Conservation (phyloP, 176 grass and related monocot species). For the Neostapfia colusana region DNA sequence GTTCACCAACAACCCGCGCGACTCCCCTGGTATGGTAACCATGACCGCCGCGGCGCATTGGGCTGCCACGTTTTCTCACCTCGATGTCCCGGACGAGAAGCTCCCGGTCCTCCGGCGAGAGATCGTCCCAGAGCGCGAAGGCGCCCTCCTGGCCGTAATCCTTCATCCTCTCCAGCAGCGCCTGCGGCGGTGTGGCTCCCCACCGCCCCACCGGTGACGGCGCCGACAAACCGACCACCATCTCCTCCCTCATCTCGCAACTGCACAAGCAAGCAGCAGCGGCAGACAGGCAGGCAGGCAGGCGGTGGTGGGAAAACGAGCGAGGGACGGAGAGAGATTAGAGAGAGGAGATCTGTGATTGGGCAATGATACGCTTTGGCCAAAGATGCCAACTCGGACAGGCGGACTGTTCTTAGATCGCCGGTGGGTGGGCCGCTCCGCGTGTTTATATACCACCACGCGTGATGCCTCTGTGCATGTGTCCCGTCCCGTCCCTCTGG, state of each 20-base stretch:
- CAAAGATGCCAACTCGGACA: conserved; percentile 38
- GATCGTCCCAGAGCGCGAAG: conserved; percentile 95
- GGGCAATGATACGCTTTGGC: conserved; percentile 40
- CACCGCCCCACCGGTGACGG: conserved; percentile 54
- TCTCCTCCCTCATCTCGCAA: conserved; percentile 55
- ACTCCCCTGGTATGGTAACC: background rate
- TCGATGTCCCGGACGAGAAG: conserved; percentile 88
- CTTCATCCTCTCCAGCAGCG: conserved; percentile 90
- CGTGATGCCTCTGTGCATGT: conserved; percentile 7
- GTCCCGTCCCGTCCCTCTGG: background rate
- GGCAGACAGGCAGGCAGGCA: background rate
- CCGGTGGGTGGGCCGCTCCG: conserved; percentile 29
- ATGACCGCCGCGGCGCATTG: conserved; percentile 25
- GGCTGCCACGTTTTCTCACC: conserved; percentile 39
- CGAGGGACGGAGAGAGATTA: background rate
- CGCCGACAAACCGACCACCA: conserved; percentile 51
- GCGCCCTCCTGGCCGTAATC: conserved; percentile 95
- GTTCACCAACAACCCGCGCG: background rate
- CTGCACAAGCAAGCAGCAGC: background rate
- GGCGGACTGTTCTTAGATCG: conserved; percentile 36
- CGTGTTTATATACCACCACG: conserved; percentile 37
- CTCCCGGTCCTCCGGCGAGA: conserved; percentile 79
- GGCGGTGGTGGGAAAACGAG: background rate
- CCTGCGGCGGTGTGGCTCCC: conserved; percentile 80
- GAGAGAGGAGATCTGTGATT: conserved; percentile 56